These are phyloP conservation scores for Ogataea angusta DNA, from an alignment of 805 yeast genomes.

Conservation along the genomic window DNA sequence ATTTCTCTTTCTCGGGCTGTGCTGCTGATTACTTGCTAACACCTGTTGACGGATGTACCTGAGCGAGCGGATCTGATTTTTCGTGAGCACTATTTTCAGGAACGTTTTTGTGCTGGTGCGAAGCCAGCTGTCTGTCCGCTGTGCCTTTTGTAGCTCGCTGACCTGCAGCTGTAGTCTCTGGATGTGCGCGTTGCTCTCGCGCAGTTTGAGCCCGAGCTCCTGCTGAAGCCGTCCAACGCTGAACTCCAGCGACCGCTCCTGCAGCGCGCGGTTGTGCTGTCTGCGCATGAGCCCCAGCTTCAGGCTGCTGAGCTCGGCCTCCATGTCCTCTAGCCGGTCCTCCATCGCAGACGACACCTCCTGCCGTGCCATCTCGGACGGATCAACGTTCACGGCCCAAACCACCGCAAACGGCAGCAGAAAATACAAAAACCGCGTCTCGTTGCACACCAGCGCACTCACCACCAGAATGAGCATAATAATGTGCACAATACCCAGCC, in stretches of 20 bases:
- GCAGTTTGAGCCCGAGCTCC: constrained; percentile 7
- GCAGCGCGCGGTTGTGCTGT: constrained; percentile 9
- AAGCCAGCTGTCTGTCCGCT: constrained; percentile 1
- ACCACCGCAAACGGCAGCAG: constrained; percentile 11
- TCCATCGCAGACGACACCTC: constrained; percentile 5
- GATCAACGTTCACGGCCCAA: constrained; percentile 14
- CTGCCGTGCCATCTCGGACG: neutral
- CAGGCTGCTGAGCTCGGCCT: constrained; percentile 12
- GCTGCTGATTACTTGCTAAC: constrained; percentile 1
- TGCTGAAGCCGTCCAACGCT: constrained; percentile 9
- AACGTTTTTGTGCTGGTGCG: constrained; percentile 5
- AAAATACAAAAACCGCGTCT: constrained; percentile 12
- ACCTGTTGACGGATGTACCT: constrained; percentile 3
- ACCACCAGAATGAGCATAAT: constrained; percentile 14
- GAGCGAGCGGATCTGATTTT: constrained; percentile 7
- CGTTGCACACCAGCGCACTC: constrained; percentile 14
- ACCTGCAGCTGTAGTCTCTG: constrained; percentile 6
- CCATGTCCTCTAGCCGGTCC: constrained; percentile 10
- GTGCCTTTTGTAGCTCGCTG: neutral
- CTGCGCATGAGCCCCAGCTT: constrained; percentile 9
- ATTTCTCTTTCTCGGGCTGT: constrained; percentile 8
- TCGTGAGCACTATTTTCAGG: constrained; percentile 8
- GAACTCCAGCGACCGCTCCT: constrained; percentile 12
- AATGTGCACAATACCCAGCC: constrained; percentile 10
- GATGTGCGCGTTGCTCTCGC: constrained; percentile 6